Percentiles rank a stretch among this genome's conserved stretches.
Evolutionary conservation across 148 eudicot species (phyloP).

Genomic region (Camellia japonica): DNA sequence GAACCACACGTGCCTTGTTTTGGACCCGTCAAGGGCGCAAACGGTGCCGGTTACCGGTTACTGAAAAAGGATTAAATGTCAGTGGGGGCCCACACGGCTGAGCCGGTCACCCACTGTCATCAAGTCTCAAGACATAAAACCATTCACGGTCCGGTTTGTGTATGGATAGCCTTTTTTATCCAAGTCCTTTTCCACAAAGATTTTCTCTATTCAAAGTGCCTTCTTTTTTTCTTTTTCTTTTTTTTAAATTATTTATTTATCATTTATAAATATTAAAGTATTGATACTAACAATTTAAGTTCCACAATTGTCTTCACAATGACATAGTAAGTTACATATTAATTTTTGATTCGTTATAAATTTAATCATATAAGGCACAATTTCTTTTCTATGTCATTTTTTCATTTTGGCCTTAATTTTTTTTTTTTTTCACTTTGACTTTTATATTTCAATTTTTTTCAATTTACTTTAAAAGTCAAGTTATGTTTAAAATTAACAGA

Average conservation of each 20-base stretch:
- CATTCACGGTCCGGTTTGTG: constrained; percentile 13
- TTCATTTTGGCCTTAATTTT: no score
- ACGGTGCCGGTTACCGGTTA: constrained; percentile 22
- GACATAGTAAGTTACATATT: no score
- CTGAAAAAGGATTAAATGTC: not conserved
- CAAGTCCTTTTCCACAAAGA: not conserved
- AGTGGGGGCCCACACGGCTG: constrained; percentile 18
- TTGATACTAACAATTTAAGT: no score
- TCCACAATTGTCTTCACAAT: no score
- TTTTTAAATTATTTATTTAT: not conserved
- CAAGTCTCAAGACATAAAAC: constrained; percentile 19
- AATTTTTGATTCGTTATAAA: no score
- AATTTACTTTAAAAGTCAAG: no score
- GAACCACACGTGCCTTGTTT: constrained; percentile 9
- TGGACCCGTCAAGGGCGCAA: constrained; percentile 17
- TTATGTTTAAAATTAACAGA: no score
- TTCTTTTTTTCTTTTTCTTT: not conserved
- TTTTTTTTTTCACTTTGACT: no score
- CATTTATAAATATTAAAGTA: no score
- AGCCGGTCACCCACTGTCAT: constrained; percentile 20
- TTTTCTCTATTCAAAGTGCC: not conserved
- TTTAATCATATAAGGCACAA: no score
- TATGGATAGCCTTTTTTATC: not conserved
- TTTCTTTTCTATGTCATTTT: no score
- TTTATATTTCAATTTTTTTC: no score